Conservation (phyloP, 331 rosid genomes). For the Quercus tomentella region DNA sequence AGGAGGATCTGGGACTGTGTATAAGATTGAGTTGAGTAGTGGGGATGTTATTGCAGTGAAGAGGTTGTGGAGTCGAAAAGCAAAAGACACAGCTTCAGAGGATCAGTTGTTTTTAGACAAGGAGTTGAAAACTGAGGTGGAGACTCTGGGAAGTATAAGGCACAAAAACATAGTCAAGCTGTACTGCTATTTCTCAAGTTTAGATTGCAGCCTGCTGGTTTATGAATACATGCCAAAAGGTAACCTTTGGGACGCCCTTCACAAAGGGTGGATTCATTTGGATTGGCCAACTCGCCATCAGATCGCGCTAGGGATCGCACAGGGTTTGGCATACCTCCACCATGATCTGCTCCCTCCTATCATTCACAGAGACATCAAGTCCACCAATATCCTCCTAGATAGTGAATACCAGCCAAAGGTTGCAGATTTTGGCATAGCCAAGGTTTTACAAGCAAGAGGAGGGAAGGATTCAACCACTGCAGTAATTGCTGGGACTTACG, state of each 20-base stretch:
- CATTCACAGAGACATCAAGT: slow-evolving; percentile 86
- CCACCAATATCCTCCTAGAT: slow-evolving; percentile 83
- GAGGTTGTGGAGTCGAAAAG: slow-evolving; percentile 50
- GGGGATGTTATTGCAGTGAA: slow-evolving; percentile 83
- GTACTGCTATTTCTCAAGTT: slow-evolving; percentile 72
- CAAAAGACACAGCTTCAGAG: slow-evolving; percentile 47
- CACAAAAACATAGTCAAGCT: slow-evolving; percentile 91
- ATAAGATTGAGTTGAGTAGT: slow-evolving; percentile 62
- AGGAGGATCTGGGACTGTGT: slow-evolving; percentile 92
- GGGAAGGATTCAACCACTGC: slow-evolving; percentile 85
- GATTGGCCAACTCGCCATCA: slow-evolving; percentile 91
- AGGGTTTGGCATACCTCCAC: slow-evolving; percentile 95
- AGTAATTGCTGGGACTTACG: slow-evolving; percentile 83
- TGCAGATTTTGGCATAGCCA: slow-evolving; percentile 96
- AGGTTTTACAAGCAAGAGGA: slow-evolving; percentile 88
- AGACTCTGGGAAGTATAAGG: slow-evolving; percentile 77
- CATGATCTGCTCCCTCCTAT: slow-evolving; percentile 80
- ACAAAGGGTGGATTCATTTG: slow-evolving; percentile 60
- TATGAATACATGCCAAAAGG: slow-evolving; percentile 95
- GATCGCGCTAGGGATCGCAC: slow-evolving; percentile 81
- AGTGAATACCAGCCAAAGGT: slow-evolving; percentile 82
- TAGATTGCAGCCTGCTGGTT: slow-evolving; percentile 68
- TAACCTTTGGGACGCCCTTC: slow-evolving; percentile 90
- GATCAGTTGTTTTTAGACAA: slow-evolving; percentile 49
- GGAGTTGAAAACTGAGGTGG: slow-evolving; percentile 84